Conservation (phyloP, 2,329 filamentous ascomycete species). For the Ceratocystis smalleyi region DNA sequence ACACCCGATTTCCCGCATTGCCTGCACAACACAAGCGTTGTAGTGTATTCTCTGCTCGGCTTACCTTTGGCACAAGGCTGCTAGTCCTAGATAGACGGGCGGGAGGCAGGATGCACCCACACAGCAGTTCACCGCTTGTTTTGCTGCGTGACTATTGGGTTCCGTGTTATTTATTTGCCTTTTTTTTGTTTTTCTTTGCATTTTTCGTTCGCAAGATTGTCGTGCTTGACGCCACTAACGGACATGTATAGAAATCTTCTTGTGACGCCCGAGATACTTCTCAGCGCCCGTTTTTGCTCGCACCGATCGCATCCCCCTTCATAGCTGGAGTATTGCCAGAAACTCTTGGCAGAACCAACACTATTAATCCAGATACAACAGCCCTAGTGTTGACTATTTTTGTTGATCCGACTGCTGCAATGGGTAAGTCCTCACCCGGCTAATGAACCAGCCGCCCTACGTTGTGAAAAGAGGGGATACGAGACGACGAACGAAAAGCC, state of each 20-base stretch:
- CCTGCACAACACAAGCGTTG: neutral
- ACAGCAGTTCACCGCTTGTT: conserved; percentile 1
- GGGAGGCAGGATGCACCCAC: neutral
- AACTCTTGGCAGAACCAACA: neutral
- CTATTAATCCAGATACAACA: neutral
- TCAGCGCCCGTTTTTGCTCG: neutral
- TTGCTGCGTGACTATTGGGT: neutral
- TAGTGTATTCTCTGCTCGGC: neutral
- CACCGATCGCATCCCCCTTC: neutral
- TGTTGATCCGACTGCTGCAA: neutral
- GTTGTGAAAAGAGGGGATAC: neutral
- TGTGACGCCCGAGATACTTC: neutral
- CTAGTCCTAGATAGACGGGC: neutral
- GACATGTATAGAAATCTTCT: conserved; percentile 2
- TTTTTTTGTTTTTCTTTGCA: neutral
- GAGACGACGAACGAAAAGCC: neutral
- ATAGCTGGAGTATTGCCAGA: neutral
- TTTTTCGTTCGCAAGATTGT: neutral
- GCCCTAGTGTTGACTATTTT: neutral
- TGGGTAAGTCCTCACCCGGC: neutral
- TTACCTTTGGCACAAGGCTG: neutral
- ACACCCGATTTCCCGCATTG: neutral
- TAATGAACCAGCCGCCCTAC: neutral
- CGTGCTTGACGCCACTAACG: conserved; percentile 10
- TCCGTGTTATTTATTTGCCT: neutral